Base-by-base conservation (phyloP, 371 early-diverging fungal genomes). In the Syncephalastrum monosporum region DNA sequence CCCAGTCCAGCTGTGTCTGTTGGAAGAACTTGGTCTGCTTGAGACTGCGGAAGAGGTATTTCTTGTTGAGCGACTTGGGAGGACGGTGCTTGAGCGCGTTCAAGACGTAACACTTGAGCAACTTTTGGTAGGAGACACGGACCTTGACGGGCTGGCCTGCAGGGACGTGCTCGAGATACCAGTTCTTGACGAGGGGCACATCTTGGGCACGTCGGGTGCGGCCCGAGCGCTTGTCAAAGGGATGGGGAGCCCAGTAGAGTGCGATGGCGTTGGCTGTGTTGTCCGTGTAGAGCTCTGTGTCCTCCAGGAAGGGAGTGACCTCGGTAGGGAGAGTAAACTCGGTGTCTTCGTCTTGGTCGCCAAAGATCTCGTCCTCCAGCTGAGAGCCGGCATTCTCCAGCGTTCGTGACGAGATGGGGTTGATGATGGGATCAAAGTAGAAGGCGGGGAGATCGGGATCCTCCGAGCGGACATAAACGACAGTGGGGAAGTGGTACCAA, bases 21-120 rank as follows among this genome's bases (percentile, higher is more conserved):
- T 97, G 97, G 88, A 98, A 99, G 74, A 98, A 99, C 75, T 99
- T 97, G 53, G 99, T 98, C 3, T 93, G 87, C 65, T 91, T 91
- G 47, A 98, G 84, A 71, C 95, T 92, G 44, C 92, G 87, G 85
- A 98, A 95, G 49, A 97, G 85, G 59, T 93, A 91, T 67, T 94
- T 92, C 67, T 96, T 96, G 72, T 86, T 92, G 59, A 91, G 75
- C 2, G 97, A 83, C 63, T 93, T 91, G 25, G 96, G 96, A 41
- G 86, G 87, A 43, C 93, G 89, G 58, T 91, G 86, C 49, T 91
- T 87, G 33, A 97, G 82, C 3, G 89, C 90, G 59, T 96, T 96
- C 60, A 93, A 77, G 7, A 98, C 95, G 60, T 91, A 96, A 67
- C 86, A 88, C 64, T 91, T 84, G 56, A 99, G 81, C 52, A 99